Evolutionary conservation across 2,329 filamentous ascomycete species (phyloP), one percentile per base, ranked within the genome.

Genomic region (Pestalotiopsis sp.): DNA sequence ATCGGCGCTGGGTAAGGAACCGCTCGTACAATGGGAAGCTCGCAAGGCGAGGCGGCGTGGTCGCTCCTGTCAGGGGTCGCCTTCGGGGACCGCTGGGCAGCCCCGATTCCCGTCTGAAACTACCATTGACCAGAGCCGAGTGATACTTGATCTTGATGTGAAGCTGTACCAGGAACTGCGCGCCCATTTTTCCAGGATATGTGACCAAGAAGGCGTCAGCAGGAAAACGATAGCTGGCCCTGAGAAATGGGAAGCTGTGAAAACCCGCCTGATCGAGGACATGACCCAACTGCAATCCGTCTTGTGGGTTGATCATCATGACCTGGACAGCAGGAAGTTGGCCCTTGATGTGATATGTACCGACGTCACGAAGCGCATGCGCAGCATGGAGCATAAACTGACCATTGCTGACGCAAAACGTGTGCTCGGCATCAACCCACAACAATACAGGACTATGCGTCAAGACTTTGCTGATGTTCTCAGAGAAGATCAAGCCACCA

Each of bases 21-120:
- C 87, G 72, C 86, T 86, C 27, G 88, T 91, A 73, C 85, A 87
- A 69, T 90, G 89, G 86, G 84, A 84, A 7, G 82, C 86, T 7
- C 85, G 89, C 68, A 93, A 93, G 77, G 88, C 91, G 66, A 87
- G 92, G 65, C 88, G 91, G 70, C 86, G 91, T 61, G 91, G 90
- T 66, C 86, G 89, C 73, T 88, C 87, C n/a, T 92, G 89, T 84
- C 90, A 87, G 57, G 90, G 90, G 2, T 78, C 92, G 31, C 89
- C 91, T 14, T 86, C 91, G 49, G 91, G 93, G 75, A 88, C 89
- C 6, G 86, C 90, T 1, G 89, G 90, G 4, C 88, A 90, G 23
- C 90, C 91, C 14, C 89, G 93, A 25, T 96, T 94, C 71, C 92
- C 92, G 1, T 95, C 93, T 0, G 93, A 96, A 78, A 95, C 92